phyloP scores from a whole-genome alignment of 2,329 filamentous ascomycete species.

The Colletotrichum nymphaeae region DNA sequence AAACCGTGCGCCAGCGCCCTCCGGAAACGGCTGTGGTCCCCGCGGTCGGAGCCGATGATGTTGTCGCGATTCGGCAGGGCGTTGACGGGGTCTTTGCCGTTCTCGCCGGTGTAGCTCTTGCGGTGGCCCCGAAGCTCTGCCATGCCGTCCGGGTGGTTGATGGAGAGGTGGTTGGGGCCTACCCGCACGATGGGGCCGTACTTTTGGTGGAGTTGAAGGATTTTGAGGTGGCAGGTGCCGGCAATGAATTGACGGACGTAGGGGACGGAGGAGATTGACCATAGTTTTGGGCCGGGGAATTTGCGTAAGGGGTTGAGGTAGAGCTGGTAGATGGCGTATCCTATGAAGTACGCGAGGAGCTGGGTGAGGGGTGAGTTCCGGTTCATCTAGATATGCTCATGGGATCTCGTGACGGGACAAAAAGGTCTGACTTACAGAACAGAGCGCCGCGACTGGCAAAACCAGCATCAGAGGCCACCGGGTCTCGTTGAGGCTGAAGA shows the following conservation, averaged over 20 bases:
- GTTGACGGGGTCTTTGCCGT: constrained; percentile 10
- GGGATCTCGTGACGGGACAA: no score
- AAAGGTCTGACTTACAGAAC: no score
- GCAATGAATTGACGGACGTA: neutral
- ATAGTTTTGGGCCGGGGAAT: neutral
- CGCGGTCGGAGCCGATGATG: constrained; percentile 35
- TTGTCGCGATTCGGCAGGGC: neutral
- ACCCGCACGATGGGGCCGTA: constrained; percentile 59
- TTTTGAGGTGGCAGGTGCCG: constrained; percentile 40
- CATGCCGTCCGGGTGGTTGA: constrained; percentile 48
- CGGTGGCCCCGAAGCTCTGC: constrained; percentile 50
- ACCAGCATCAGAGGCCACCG: no score
- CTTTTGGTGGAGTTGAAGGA: constrained; percentile 47
- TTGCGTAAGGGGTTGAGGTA: neutral
- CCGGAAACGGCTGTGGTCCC: constrained; percentile 16
- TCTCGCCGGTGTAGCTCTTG: constrained; percentile 10
- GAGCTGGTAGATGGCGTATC: neutral
- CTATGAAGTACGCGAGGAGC: no score
- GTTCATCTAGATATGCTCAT: no score
- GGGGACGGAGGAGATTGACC: neutral
- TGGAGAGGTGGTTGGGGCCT: constrained; percentile 58
- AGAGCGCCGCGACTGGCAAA: no score
- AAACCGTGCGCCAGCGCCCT: constrained; percentile 38
- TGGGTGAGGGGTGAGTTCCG: no score
- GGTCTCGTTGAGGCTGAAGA: no score